phyloP scores from a whole-genome alignment of 1,284 basidiomycete genomes.

The Melampsora abietis-canadensis region DNA sequence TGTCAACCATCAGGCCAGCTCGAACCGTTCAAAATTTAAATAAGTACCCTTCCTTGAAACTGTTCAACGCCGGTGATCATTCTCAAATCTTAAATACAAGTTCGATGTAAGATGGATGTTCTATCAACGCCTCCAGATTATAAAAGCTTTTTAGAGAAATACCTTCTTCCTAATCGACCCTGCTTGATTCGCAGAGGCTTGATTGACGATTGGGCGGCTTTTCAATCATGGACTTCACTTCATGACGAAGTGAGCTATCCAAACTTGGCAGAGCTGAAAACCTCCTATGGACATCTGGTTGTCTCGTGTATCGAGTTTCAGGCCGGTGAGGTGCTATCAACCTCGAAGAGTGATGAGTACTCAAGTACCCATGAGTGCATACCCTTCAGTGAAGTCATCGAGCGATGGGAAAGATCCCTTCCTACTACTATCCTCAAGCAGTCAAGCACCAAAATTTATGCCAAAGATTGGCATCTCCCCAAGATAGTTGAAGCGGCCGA shows the following conservation, averaged over 20 bases:
- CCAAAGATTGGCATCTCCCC: constrained; percentile 62
- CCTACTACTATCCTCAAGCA: neutral
- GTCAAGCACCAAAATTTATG: constrained; percentile 54
- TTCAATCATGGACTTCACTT: constrained; percentile 6
- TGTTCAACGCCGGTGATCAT: too few relatives aligned
- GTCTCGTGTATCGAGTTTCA: constrained; percentile 18
- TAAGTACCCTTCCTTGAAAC: too few relatives aligned
- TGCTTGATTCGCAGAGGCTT: constrained; percentile 16
- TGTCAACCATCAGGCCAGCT: too few relatives aligned
- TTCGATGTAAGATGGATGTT: constrained; percentile 8
- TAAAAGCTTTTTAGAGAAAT: constrained; percentile 12
- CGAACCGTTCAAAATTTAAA: too few relatives aligned
- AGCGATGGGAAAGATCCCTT: constrained; percentile 53
- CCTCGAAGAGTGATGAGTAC: neutral
- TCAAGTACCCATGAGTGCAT: constrained; percentile 51
- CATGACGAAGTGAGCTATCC: neutral
- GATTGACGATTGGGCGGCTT: constrained; percentile 17
- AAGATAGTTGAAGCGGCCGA: constrained; percentile 46
- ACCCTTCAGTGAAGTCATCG: constrained; percentile 54
- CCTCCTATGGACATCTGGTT: constrained; percentile 7
- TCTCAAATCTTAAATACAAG: too few relatives aligned
- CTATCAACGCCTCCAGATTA: constrained; percentile 10
- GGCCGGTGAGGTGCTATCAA: neutral
- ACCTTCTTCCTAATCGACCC: constrained; percentile 29
- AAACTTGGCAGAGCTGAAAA: constrained; percentile 3